Percentiles rank a stretch among this genome's conserved stretches.
phyloP scores from a whole-genome alignment of 768 basidiomycete species.

The Lactifluus piperatus region DNA sequence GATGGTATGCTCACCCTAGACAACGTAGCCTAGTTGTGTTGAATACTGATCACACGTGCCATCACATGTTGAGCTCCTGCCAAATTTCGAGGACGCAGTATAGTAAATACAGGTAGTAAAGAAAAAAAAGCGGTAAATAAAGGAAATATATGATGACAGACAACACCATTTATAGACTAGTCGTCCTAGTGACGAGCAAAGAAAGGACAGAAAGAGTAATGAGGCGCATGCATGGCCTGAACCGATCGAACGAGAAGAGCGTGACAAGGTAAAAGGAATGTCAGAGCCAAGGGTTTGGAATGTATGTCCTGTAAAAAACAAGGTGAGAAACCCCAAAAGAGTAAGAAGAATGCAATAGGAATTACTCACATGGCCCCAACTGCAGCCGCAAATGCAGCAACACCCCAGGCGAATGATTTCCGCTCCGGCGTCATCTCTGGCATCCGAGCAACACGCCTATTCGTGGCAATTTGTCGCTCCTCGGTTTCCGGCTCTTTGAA shows the following conservation, averaged over 20 bases:
- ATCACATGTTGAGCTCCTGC: background rate
- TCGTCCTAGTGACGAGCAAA: slow-evolving; percentile 5
- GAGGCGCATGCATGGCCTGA: background rate
- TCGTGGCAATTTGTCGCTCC: slow-evolving; percentile 50
- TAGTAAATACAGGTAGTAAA: slow-evolving; percentile 12
- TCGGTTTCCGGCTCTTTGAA: slow-evolving; percentile 60
- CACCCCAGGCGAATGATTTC: slow-evolving; percentile 76
- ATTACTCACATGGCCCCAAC: slow-evolving; percentile 75
- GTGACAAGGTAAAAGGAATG: background rate
- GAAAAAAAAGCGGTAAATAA: background rate
- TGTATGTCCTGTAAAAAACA: slow-evolving; percentile 35
- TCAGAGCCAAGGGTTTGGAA: slow-evolving; percentile 54
- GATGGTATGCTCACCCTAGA: slow-evolving; percentile 38
- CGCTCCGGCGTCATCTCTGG: slow-evolving; percentile 49
- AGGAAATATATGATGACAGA: slow-evolving; percentile 4
- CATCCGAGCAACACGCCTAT: slow-evolving; percentile 52
- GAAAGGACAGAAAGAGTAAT: background rate
- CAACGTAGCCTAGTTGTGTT: background rate
- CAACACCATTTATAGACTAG: background rate
- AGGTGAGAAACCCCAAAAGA: background rate
- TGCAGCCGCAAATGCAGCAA: slow-evolving; percentile 76
- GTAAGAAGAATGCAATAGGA: slow-evolving; percentile 1
- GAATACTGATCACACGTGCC: too few relatives aligned
- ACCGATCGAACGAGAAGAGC: background rate
- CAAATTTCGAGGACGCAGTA: background rate